These are phyloP conservation scores for Grosmannia penicillata DNA, from an alignment of 2,329 filamentous ascomycete genomes.

Conservation along the genomic window DNA sequence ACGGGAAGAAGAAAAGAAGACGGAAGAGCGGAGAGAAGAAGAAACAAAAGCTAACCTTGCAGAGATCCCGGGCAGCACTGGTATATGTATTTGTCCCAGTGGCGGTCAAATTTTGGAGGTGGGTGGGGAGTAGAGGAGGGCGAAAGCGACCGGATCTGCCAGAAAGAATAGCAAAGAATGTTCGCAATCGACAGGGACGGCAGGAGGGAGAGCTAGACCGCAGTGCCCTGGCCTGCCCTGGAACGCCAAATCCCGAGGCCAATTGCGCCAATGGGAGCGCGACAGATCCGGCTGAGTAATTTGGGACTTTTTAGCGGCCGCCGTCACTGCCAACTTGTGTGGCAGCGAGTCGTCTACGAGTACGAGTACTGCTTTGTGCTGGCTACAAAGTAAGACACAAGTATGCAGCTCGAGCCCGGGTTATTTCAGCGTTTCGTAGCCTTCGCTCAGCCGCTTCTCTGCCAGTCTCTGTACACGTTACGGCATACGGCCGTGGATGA, in stretches of 20 bases:
- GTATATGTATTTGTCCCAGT: neutral
- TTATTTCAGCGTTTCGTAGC: no score
- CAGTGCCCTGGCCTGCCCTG: neutral
- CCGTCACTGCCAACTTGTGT: no score
- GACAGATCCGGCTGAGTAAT: neutral
- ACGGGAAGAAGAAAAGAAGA: slow-evolving; percentile 1
- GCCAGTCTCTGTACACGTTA: no score
- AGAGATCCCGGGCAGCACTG: no score
- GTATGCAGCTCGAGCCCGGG: no score
- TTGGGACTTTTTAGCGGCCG: neutral
- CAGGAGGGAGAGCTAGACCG: neutral
- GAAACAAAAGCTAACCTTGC: neutral
- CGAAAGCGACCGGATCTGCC: neutral
- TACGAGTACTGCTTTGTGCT: no score
- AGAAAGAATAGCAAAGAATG: neutral
- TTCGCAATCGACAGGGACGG: neutral
- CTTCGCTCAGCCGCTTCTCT: no score
- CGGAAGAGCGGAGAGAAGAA: slow-evolving; percentile 10
- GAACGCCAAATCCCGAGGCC: neutral
- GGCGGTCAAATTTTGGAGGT: neutral
- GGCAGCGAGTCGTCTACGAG: no score
- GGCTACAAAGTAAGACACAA: no score
- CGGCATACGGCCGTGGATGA: no score
- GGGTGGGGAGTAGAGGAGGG: neutral
- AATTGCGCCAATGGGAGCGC: neutral